A percentile compares a stretch with the other conserved stretches of the same genome.
These are phyloP conservation scores for Musa troglodytarum DNA, from an alignment of 176 grass and related monocot genomes.

Conservation along the genomic window DNA sequence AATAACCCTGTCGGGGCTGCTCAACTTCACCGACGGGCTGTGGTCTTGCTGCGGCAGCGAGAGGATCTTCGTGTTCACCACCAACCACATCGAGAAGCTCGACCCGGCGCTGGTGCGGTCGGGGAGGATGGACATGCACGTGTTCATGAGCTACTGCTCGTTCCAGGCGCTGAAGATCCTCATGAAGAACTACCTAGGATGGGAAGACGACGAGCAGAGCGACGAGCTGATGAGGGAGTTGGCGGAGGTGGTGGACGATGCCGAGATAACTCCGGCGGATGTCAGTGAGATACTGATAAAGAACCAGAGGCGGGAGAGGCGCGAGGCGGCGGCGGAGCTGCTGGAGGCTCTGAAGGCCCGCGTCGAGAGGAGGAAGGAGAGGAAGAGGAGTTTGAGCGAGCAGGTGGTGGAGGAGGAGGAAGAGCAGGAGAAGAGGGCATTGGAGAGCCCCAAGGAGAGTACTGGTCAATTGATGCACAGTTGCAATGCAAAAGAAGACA, in stretches of 20 bases:
- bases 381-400: background rate
- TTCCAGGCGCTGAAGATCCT: constrained; percentile 50
- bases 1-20: constrained; percentile 63
- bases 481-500: constrained; percentile 10
- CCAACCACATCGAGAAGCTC: constrained; percentile 77
- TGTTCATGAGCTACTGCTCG: constrained; percentile 80
- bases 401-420: constrained; percentile 22
- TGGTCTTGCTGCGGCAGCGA: constrained; percentile 79
- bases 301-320: constrained; percentile 30
- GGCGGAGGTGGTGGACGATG: constrained; percentile 7
- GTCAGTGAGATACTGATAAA: constrained; percentile 62
- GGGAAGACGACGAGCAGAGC: constrained; percentile 34
- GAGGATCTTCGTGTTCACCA: constrained; percentile 80
- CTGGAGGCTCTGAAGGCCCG: constrained; percentile 32
- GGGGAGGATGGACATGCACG: constrained; percentile 90
- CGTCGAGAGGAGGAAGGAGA: background rate
- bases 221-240: constrained; percentile 35
- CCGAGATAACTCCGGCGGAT: constrained; percentile 51
- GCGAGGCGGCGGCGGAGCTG: constrained; percentile 32
- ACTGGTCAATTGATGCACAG: background rate
- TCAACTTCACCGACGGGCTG: constrained; percentile 75
- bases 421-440: constrained; percentile 20
- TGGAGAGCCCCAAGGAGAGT: constrained; percentile 10
- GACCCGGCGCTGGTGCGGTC: constrained; percentile 70
- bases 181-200: constrained; percentile 63